A percentile compares a stretch with the other conserved stretches of the same genome.
These are phyloP conservation scores for Hyparrhenia diplandra DNA, from an alignment of 176 grass and related monocot species.

Conservation along the genomic window DNA sequence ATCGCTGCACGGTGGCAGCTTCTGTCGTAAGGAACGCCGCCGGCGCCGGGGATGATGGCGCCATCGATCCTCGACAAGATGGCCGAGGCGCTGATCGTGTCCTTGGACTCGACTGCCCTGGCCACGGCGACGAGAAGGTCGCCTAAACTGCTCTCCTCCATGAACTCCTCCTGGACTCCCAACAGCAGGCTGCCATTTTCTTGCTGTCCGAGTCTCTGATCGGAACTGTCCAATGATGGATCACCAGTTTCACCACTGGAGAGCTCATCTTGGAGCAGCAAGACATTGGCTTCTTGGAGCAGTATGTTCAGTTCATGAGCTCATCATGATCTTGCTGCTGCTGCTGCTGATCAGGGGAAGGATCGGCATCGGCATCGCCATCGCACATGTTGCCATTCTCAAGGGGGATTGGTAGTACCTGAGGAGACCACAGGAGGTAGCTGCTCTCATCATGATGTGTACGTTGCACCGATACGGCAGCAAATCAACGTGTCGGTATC, in stretches of 20 bases:
- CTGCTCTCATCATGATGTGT: constrained; percentile 33
- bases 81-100: not conserved
- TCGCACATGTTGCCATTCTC: not conserved
- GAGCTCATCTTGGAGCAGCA: not conserved
- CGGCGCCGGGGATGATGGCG: not conserved
- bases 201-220: not conserved
- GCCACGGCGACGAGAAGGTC: constrained; percentile 34
- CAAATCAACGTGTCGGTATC: too few relatives aligned
- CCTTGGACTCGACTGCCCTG: constrained; percentile 18
- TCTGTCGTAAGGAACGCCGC: not conserved
- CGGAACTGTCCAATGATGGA: not conserved
- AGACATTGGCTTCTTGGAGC: constrained; percentile 6
- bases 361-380: not conserved
- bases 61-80: constrained; percentile 33
- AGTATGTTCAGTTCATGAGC: constrained; percentile 7
- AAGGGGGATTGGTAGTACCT: not conserved
- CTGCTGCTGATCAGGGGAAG: not conserved
- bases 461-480: too few relatives aligned
- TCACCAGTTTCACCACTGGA: constrained; percentile 10
- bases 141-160: constrained; percentile 22
- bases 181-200: constrained; percentile 18
- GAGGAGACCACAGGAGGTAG: constrained; percentile 32
- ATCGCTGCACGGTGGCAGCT: too few relatives aligned
- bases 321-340: constrained; percentile 16
- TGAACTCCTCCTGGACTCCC: constrained; percentile 21